Evolutionary conservation across 164 flowering plant species (phyloP).

Genomic region (Echeveria elegans): DNA sequence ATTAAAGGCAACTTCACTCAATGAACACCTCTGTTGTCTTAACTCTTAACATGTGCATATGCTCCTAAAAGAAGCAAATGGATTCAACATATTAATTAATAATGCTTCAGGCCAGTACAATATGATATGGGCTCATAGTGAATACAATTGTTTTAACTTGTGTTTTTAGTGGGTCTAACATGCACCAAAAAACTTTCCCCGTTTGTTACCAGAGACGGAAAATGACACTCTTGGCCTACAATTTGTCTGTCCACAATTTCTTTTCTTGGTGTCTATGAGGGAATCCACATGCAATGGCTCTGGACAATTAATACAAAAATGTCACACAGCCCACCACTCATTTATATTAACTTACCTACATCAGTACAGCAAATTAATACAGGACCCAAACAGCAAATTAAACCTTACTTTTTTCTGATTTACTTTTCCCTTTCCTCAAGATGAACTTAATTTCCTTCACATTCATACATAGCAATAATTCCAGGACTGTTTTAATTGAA

Average conservation of each 20-base stretch:
- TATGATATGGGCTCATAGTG: neutral
- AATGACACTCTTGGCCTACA: conserved; percentile 2
- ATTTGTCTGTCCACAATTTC: conserved; percentile 10
- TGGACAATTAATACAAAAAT: neutral
- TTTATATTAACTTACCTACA: neutral
- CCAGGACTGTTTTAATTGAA: too few species aligned
- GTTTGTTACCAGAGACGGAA: neutral
- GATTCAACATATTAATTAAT: neutral
- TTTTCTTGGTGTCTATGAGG: conserved; percentile 2
- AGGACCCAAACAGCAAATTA: too few species aligned
- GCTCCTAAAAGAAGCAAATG: neutral
- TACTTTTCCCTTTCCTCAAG: too few species aligned
- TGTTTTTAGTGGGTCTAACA: conserved; percentile 1
- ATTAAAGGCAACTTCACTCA: too few species aligned
- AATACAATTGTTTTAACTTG: neutral
- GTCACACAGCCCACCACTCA: neutral
- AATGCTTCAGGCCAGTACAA: neutral
- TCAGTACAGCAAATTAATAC: too few species aligned
- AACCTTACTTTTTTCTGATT: too few species aligned
- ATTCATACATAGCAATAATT: too few species aligned
- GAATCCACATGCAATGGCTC: conserved; percentile 20
- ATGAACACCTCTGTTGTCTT: neutral
- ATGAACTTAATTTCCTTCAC: too few species aligned
- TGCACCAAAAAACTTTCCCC: neutral
- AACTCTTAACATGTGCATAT: neutral